Evolutionary conservation across 1,284 basidiomycete species (phyloP).

Genomic region (Sporisorium sorghi): DNA sequence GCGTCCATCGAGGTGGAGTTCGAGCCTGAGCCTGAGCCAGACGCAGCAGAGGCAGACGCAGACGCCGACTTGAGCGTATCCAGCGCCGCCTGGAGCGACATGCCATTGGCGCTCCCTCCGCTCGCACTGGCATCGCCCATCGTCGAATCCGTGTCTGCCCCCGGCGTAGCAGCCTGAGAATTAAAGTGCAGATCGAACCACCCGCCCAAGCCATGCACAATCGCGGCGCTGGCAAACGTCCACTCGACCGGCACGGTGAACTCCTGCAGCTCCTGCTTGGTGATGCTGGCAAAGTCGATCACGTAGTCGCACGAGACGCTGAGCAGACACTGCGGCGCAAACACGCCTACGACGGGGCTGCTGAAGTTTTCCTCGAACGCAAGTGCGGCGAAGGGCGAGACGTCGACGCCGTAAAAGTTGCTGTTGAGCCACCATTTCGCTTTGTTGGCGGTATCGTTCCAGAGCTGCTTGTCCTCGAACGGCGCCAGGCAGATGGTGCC

Average conservation of each 20-base stretch:
- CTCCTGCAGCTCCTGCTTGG: conserved; percentile 48
- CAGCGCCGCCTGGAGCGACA: conserved; percentile 24
- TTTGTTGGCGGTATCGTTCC: conserved; percentile 72
- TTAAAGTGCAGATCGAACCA: conserved; percentile 67
- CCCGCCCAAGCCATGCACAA: conserved; percentile 63
- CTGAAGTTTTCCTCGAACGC: conserved; percentile 61
- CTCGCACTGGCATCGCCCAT: conserved; percentile 20
- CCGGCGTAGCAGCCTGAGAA: conserved; percentile 25
- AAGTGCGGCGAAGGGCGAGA: conserved; percentile 56
- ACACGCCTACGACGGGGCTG: conserved; percentile 64
- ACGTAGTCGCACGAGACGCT: conserved; percentile 54
- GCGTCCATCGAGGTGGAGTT: conserved; percentile 13
- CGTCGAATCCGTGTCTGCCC: conserved; percentile 22
- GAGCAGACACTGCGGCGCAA: conserved; percentile 55
- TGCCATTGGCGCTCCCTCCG: neutral
- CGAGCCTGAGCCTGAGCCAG: neutral
- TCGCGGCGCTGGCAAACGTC: conserved; percentile 45
- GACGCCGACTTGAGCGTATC: conserved; percentile 13
- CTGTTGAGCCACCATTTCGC: conserved; percentile 63
- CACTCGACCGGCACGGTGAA: conserved; percentile 63
- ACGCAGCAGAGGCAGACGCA: neutral
- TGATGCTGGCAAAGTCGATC: conserved; percentile 61
- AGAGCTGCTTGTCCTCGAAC: conserved; percentile 72
- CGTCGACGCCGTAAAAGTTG: conserved; percentile 67
- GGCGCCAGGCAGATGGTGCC: conserved; percentile 72